These are phyloP conservation scores for Penicillium capsulatum DNA, from an alignment of 2,329 filamentous ascomycete genomes.

Conservation along the genomic window DNA sequence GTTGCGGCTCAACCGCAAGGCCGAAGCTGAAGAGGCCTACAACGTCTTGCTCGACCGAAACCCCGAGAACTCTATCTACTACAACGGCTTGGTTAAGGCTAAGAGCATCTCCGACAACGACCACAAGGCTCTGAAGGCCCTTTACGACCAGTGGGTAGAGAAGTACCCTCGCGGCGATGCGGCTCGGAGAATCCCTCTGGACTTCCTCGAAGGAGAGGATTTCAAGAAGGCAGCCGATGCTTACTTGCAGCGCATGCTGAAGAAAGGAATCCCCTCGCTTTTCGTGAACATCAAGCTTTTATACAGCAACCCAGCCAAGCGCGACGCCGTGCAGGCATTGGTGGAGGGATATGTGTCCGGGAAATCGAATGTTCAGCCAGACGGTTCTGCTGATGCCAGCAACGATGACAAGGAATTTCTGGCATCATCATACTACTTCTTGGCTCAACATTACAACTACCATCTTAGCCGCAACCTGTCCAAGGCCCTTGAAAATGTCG, in stretches of 20 bases:
- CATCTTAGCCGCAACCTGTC: constrained; percentile 75
- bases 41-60: constrained; percentile 78
- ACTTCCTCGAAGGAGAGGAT: constrained; percentile 78
- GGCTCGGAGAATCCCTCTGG: constrained; percentile 76
- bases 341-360: constrained; percentile 73
- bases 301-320: constrained; percentile 74
- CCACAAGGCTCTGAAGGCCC: constrained; percentile 59
- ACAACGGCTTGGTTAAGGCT: constrained; percentile 67
- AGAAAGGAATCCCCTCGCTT: constrained; percentile 89
- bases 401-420: constrained; percentile 60
- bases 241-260: constrained; percentile 80
- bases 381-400: constrained; percentile 48
- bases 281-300: constrained; percentile 96
- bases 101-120: constrained; percentile 62
- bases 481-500: constrained; percentile 77
- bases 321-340: constrained; percentile 67
- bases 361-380: constrained; percentile 44
- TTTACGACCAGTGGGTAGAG: constrained; percentile 78
- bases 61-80: constrained; percentile 81
- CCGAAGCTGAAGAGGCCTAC: constrained; percentile 80
- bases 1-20: constrained; percentile 67
- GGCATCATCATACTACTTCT: constrained; percentile 81
- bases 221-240: constrained; percentile 73
- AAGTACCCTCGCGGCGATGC: constrained; percentile 82
- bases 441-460: constrained; percentile 97